Evolutionary conservation across 164 flowering plant genomes (phyloP).

Genomic region (Magnolia kwangsiensis): DNA sequence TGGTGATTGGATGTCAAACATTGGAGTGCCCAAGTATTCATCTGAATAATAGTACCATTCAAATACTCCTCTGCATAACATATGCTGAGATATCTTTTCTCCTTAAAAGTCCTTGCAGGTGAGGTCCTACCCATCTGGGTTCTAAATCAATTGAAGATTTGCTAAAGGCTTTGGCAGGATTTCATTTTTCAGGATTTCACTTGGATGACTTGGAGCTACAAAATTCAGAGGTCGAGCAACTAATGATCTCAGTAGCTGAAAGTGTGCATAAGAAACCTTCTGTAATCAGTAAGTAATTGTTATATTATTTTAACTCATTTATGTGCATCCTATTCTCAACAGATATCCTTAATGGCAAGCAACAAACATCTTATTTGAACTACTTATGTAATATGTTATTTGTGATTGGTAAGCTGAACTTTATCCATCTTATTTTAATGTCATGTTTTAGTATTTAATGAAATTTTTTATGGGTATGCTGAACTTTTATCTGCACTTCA

Average conservation of each 20-base stretch:
- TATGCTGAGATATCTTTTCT: neutral
- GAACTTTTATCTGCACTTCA: no score
- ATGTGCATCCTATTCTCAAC: neutral
- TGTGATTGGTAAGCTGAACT: no score
- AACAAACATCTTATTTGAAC: neutral
- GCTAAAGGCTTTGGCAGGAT: constrained; percentile 74
- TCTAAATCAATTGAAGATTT: constrained; percentile 64
- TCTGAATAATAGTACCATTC: neutral
- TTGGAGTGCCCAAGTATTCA: neutral
- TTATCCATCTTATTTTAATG: no score
- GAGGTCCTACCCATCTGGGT: constrained; percentile 42
- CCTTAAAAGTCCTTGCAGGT: constrained; percentile 15
- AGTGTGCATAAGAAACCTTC: constrained; percentile 64
- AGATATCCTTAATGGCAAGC: neutral
- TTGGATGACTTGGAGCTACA: constrained; percentile 44
- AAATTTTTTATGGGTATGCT: no score
- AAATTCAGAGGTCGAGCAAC: constrained; percentile 39
- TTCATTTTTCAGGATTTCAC: constrained; percentile 90
- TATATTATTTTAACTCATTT: neutral
- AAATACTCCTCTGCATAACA: no score
- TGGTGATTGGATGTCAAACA: no score
- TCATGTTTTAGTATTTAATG: no score
- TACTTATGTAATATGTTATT: no score
- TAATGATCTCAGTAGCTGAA: constrained; percentile 54
- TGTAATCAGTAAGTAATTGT: constrained; percentile 56